These are phyloP conservation scores for Amphicarpaea edgeworthii DNA, from an alignment of 306 rosid species.

Conservation along the genomic window DNA sequence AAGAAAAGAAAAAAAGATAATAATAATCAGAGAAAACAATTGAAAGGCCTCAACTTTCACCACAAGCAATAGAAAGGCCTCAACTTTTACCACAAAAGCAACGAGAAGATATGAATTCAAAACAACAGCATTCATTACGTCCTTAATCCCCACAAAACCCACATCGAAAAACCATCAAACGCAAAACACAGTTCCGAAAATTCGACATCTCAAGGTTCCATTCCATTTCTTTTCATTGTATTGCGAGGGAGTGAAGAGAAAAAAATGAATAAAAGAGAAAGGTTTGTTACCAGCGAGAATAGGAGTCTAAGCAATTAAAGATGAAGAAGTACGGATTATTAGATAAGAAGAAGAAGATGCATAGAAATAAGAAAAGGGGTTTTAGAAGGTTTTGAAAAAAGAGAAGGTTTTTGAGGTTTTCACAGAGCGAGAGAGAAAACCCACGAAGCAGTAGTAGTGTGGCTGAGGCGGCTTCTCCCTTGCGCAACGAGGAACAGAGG, in stretches of 20 bases:
- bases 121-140: neutral
- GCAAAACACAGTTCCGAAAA: neutral
- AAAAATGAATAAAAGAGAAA: neutral
- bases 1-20: neutral
- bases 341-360: conserved; percentile 18
- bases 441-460: neutral
- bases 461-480: conserved; percentile 42
- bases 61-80: neutral
- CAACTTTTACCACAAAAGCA: neutral
- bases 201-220: neutral
- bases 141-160: neutral
- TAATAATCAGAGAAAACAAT: neutral
- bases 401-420: conserved; percentile 15
- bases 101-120: neutral
- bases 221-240: neutral
- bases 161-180: neutral
- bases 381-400: conserved; percentile 9
- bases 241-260: neutral
- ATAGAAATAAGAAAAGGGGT: neutral
- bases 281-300: conserved; percentile 3
- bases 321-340: conserved; percentile 20
- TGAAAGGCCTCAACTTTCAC: neutral
- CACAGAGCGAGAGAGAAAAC: neutral
- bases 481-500: neutral
- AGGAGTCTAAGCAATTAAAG: neutral